Evolutionary conservation across 441 rosid genomes (phyloP).

Genomic region (Kokia cookei): DNA sequence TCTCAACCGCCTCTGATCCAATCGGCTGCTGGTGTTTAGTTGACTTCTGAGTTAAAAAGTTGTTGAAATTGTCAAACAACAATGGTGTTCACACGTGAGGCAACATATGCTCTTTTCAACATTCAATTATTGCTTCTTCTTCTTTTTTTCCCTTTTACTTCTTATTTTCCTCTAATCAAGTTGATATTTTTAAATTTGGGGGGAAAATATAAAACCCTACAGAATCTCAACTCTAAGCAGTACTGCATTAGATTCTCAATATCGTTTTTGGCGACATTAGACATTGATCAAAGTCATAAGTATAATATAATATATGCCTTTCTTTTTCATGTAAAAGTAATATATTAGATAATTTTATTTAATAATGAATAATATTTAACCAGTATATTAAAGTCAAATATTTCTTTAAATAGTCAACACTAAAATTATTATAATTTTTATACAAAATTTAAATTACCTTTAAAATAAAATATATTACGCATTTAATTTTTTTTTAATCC

Average conservation of each 20-base stretch:
- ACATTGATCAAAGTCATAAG: not conserved
- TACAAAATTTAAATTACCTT: not conserved
- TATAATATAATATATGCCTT: no score
- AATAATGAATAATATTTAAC: no score
- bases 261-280: not conserved
- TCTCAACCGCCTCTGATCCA: not conserved
- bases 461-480: no score
- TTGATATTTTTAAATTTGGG: no score
- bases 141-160: no score
- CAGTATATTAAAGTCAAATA: not conserved
- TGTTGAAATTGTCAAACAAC: not conserved
- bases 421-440: not conserved
- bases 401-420: not conserved
- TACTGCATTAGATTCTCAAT: not conserved
- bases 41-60: not conserved
- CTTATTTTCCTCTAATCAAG: no score
- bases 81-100: not conserved
- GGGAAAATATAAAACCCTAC: no score
- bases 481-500: no score
- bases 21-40: not conserved
- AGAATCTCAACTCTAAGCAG: not conserved
- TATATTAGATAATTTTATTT: no score
- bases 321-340: no score
- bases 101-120: not conserved
- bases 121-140: no score